Evolutionary conservation across 1,284 basidiomycete species (phyloP), one percentile per base, ranked within the genome.

Genomic region (Lentinula novae-zelandiae): DNA sequence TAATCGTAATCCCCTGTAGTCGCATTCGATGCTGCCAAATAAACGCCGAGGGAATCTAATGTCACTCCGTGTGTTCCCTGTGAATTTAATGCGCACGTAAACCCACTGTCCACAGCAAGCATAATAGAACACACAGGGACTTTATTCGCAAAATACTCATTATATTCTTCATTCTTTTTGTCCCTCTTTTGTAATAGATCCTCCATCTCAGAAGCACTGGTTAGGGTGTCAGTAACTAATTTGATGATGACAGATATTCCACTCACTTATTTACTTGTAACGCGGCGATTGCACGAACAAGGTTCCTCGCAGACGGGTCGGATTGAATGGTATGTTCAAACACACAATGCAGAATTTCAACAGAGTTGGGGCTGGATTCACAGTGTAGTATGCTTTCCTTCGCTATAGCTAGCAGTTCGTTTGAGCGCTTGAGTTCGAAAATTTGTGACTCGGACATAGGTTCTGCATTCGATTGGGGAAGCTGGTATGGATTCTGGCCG

Each of bases 251-350:
- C 31, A 22, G 53, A 40, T 27, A 10, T 13, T 36, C 20, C n/a
- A 33, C 60, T 44, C 12, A 62, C 60, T 31, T 57, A 5, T 40
- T 44, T 34, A 38, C 60, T 49, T 62, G 60, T 22, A 62, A 20
- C 6, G 38, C 60, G n/a, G 56, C 60, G 33, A 58, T 58, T 27
- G 60, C 27, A 22, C 58, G 38, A 22, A 39, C 27, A 27, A 62
- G 42, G 27, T 51, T 42, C 33, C 60, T 46, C 12, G 20, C 34
- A 12, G 36, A 27, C 6, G 54, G 46, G 12, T 31, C 31, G 10
- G 38, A 40, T 42, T 58, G 60, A 20, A 49, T 27, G 20, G 60
- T 58, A 20, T 62, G 58, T 33, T 62, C 60, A n/a, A 58, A 39
- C 36, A 58, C 50, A 22, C 49, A 62, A 17, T 53, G 39, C 17